Evolutionary conservation across 371 early-diverging fungal genomes (phyloP), one percentile per base, ranked within the genome.

Genomic region (Sporodiniella umbellata): DNA sequence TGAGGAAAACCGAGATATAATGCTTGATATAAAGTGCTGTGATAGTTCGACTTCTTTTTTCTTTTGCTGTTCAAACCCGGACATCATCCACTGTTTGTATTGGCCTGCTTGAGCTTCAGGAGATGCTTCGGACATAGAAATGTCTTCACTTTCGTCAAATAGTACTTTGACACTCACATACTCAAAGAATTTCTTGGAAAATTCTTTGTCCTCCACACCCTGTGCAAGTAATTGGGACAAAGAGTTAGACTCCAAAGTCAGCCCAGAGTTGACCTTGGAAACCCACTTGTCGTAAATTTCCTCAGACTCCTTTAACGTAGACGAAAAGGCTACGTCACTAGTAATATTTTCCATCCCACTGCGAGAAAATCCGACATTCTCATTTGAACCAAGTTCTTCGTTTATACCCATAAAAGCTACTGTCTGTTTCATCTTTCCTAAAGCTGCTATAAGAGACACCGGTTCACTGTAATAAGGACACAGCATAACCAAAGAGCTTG

Each of bases 401-500:
- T 54, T 53, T 19, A 73, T 58, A 17, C 69, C 72, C 54, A 78
- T 57, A 49, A 78, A 79, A 2, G 66, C 66, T 1, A 72, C 73
- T n/a, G 80, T 78, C 1, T 64, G 49, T 35, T 68, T 74, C 81
- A 84, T 80, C 25, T 67, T 75, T 26, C 84, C 83, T 70, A 89
- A 70, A 15, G 86, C 87, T 0, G 83, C 70, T 67, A 87, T 58
- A 23, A 89, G 68, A 4, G 87, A 83, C 56, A 87, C 73, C 22
- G 84, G 81, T 22, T 84, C 78, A 40, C 78, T 78, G 46, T 81
- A 81, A 61, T 71, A 88, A 8, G 79, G 83, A 49, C 83, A 75
- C 4, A 84, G 51, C 23, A 68, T 66, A 17, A 82, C 69, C 1
- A 70, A 67, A n/a, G 84, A 76, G 39, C 68, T 70, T 42, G 80